These are phyloP conservation scores for Globisporangium canariense DNA, from an alignment of 352 stramenopile genomes.

Conservation along the genomic window DNA sequence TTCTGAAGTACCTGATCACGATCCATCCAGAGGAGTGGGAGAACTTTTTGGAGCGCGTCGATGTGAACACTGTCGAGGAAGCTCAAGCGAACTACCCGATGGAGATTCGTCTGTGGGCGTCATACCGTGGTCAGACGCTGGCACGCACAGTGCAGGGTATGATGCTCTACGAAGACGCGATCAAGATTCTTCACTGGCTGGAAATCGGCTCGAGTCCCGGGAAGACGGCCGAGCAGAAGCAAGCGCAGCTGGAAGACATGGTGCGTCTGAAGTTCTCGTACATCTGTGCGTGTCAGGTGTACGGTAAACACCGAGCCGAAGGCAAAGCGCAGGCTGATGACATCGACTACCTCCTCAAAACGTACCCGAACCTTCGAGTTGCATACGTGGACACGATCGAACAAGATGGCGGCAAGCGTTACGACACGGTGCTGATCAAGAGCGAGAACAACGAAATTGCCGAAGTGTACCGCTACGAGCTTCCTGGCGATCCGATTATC, in stretches of 20 bases:
- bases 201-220: conserved; percentile 69
- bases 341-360: conserved; percentile 73
- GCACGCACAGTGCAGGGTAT: conserved; percentile 76
- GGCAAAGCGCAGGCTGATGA: conserved; percentile 63
- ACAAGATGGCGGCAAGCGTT: conserved; percentile 34
- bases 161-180: conserved; percentile 81
- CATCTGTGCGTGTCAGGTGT: conserved; percentile 83
- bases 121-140: conserved; percentile 72
- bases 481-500: conserved; percentile 77
- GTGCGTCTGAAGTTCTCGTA: conserved; percentile 82
- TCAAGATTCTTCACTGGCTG: conserved; percentile 82
- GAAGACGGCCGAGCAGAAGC: conserved; percentile 69
- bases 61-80: conserved; percentile 60
- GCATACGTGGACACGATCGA: conserved; percentile 75
- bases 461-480: conserved; percentile 72
- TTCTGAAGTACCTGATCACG: conserved; percentile 77
- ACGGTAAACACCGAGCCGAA: conserved; percentile 73
- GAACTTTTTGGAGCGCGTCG: conserved; percentile 75
- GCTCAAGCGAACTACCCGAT: conserved; percentile 57
- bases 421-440: conserved; percentile 71
- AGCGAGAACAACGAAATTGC: conserved; percentile 61
- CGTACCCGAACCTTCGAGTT: conserved; percentile 77
- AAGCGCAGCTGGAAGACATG: conserved; percentile 75
- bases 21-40: conserved; percentile 79
- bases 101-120: conserved; percentile 76